These are phyloP conservation scores for Rugosomyces carneus DNA, from an alignment of 1,284 basidiomycete genomes.

Conservation along the genomic window DNA sequence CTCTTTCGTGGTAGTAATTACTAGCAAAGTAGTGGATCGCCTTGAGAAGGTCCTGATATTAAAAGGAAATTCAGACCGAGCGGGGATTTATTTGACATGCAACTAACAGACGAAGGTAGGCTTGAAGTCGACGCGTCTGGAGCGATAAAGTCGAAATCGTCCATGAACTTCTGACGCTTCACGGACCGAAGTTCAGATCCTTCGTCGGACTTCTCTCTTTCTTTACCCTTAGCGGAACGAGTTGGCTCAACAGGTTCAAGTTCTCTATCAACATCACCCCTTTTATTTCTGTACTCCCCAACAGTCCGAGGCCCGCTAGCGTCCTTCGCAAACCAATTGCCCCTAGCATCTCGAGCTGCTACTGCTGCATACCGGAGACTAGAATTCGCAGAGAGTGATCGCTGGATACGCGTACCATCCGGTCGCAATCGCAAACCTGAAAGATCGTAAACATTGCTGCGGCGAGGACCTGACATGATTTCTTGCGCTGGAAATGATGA, in stretches of 20 bases:
- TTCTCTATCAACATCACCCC: conserved; percentile 15
- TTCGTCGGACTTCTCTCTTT: conserved; percentile 11
- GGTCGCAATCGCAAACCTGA: conserved; percentile 53
- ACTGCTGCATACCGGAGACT: conserved; percentile 21
- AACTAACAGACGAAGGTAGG: conserved; percentile 44
- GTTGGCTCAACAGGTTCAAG: conserved; percentile 9
- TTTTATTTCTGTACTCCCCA: conserved; percentile 14
- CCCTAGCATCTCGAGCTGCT: conserved; percentile 32
- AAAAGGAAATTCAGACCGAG: conserved; percentile 1
- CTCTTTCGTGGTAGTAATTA: conserved; percentile 54
- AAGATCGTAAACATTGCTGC: conserved; percentile 53
- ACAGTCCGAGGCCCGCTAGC: conserved; percentile 30
- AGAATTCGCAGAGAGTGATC: conserved; percentile 26
- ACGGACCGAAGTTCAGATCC: conserved; percentile 14
- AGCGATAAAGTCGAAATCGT: conserved; percentile 23
- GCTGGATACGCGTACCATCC: conserved; percentile 51
- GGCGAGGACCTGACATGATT: conserved; percentile 40
- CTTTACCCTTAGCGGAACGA: conserved; percentile 14
- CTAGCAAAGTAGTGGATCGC: conserved; percentile 62
- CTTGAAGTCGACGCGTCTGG: conserved; percentile 1
- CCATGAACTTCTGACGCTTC: conserved; percentile 23
- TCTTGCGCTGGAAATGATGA: not conserved
- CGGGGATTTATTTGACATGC: not conserved
- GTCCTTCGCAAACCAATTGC: conserved; percentile 41
- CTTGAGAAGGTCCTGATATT: conserved; percentile 60